Evolutionary conservation across 2,329 filamentous ascomycete genomes (phyloP), one percentile per base, ranked within the genome.

Genomic region (Akanthomyces muscarius): DNA sequence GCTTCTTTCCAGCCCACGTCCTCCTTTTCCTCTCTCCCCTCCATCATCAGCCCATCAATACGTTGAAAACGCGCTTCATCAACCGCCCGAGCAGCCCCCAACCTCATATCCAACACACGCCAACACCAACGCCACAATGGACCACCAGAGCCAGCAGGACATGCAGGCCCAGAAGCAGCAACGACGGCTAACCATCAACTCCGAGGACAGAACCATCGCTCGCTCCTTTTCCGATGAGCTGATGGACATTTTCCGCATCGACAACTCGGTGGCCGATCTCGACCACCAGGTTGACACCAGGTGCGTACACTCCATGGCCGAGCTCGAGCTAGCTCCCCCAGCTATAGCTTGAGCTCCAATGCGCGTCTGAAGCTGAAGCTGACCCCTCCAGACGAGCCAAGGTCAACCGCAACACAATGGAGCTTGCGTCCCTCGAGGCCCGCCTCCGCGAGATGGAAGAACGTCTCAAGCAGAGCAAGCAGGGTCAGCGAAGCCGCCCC

Each of bases 221-320:
- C 89, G 87, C 70, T 91, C 89, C 73, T 97, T 97, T 78, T 94
- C 92, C 64, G 82, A 87, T 51, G 91, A 94, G 74, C 82, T 97
- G 65, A 90, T 94, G 80, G 89, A 92, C 73, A 89, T 96, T 69
- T 97, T 97, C 80, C 89, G 90, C 71, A 88, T 97, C 72, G 91
- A 95, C 69, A 89, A 87, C 75, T 89, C 88, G 69, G 73, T 95
- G 64, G 86, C 89, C 71, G 84, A 89, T 66, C 83, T 96, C 42
- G 86, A 90, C 71, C 83, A 89, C 73, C 86, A 89, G 68, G 86
- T 97, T 65, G 85, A 91, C 73, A 85, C 91, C 76, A 94, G 93
- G 93, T 97, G 80, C 72, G 88, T 78, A 21, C 21, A 14, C 2
- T 48, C 53, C 51, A 36, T 21, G 18, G 42, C 23, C 30, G 23